Evolutionary conservation across 78 protist genomes (phyloP), one percentile per base, ranked within the genome.

Genomic region (Acrasis kona): DNA sequence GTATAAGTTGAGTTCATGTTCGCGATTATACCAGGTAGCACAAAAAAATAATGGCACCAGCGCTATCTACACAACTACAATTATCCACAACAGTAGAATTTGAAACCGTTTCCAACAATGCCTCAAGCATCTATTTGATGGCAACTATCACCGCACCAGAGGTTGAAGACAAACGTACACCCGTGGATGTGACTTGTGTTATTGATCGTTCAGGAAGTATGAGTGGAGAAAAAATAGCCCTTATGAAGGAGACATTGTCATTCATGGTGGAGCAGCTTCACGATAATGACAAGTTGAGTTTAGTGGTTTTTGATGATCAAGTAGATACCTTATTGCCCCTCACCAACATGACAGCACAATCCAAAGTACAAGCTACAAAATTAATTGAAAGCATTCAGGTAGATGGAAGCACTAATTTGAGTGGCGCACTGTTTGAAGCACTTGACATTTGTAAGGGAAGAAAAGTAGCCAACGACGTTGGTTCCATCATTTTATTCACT

Each of bases 361-460:
- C 1, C 61, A 65, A 66, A 41, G 31, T 35, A n/a, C 5, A 31
- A 1, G 64, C 77, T 29, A 30, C 5, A 30, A 7, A 32, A 1
- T 40, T 34, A 34, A 69, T 78, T 37, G 3, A 3, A 10, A 1
- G 32, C 3, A 37, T 78, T 8, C 2, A 0, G 2, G 4, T 66
- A 0, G 77, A 74, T 39, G 0, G 50, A 34, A 32, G 65, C 66
- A 82, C 87, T 27, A 82, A 82, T 72, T 77, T 82, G 34, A 31
- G 64, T 1, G 87, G 87, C 34, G 87, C 83, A n/a, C 77, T 82
- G 9, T 65, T 82, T 34, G 41, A 39, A 32, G 87, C n/a, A n/a
- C n/a, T n/a, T n/a, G n/a, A n/a, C n/a, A n/a, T n/a, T n/a, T n/a
- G n/a, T n/a, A n/a, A n/a, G n/a, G n/a, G n/a, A n/a, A n/a, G n/a